A percentile compares a stretch with the other conserved stretches of the same genome.
Evolutionary conservation across 208 protist genomes (phyloP).

Genomic region (Crithidia thermophila): DNA sequence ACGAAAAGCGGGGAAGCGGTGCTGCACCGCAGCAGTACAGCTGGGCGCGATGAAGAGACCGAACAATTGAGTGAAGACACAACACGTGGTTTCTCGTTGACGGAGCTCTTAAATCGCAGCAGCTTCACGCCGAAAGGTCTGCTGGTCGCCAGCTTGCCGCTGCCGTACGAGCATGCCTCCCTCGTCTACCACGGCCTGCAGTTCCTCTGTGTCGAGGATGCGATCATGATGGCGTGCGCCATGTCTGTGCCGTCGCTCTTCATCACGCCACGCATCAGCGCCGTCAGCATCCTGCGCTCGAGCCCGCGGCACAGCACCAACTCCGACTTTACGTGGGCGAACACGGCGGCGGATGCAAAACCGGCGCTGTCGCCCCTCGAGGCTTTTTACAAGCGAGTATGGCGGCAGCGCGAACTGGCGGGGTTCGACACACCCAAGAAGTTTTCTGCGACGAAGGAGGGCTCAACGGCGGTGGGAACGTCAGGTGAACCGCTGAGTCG

Average conservation of each 20-base stretch:
- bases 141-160: constrained; percentile 60
- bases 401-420: constrained; percentile 39
- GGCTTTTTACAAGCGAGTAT: constrained; percentile 32
- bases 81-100: not conserved
- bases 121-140: constrained; percentile 52
- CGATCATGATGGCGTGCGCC: constrained; percentile 68
- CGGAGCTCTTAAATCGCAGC: constrained; percentile 25
- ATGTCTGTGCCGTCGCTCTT: constrained; percentile 74
- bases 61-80: not conserved
- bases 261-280: constrained; percentile 33
- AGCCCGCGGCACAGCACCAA: not conserved
- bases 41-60: too few species aligned
- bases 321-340: constrained; percentile 14
- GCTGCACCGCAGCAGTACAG: too few species aligned
- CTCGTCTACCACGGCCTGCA: constrained; percentile 69
- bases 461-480: not conserved
- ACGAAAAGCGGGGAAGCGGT: too few species aligned
- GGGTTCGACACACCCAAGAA: constrained; percentile 12
- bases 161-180: constrained; percentile 58
- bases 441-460: not conserved
- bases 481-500: not conserved
- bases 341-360: constrained; percentile 1
- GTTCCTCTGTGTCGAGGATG: constrained; percentile 80
- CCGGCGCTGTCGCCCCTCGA: constrained; percentile 47
- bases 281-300: constrained; percentile 11